These are phyloP conservation scores for Hanseniaspora gamundiae DNA, from an alignment of 1,139 yeast genomes.

Conservation along the genomic window DNA sequence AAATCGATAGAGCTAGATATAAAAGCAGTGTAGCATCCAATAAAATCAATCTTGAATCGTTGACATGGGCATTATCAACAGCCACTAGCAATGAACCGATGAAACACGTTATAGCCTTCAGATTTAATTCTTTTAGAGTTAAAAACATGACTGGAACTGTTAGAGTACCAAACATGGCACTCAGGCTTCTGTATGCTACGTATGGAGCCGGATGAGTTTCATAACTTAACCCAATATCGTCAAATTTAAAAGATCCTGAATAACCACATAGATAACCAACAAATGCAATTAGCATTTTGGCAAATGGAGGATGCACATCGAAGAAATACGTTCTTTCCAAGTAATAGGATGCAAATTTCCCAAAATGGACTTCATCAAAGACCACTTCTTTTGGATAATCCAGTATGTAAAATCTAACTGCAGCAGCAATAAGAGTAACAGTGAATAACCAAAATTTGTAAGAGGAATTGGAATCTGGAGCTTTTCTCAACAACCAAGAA, in stretches of 20 bases:
- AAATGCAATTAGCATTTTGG: constrained; percentile 80
- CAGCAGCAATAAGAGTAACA: constrained; percentile 55
- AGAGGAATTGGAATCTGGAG: constrained; percentile 15
- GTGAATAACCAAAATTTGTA: constrained; percentile 17
- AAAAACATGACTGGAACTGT: constrained; percentile 75
- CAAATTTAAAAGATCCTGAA: constrained; percentile 83
- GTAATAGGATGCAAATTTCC: constrained; percentile 87
- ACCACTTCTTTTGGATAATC: constrained; percentile 78
- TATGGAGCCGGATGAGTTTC: constrained; percentile 72
- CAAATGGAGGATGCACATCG: constrained; percentile 97
- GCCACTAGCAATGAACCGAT: constrained; percentile 74
- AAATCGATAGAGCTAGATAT: constrained; percentile 69
- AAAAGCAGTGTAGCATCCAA: constrained; percentile 82
- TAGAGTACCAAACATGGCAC: constrained; percentile 71
- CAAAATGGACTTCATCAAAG: constrained; percentile 96
- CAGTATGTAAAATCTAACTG: constrained; percentile 59
- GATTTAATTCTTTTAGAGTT: constrained; percentile 76
- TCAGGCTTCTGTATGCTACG: constrained; percentile 69
- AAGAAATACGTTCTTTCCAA: constrained; percentile 77
- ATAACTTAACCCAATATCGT: constrained; percentile 79
- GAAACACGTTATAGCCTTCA: constrained; percentile 64
- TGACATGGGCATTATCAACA: constrained; percentile 85
- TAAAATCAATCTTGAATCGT: constrained; percentile 80
- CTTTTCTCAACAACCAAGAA: constrained; percentile 17
- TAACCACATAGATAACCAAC: constrained; percentile 86